phyloP scores from a whole-genome alignment of 1,284 basidiomycete species.

The Cryptococcus maquisensis region DNA sequence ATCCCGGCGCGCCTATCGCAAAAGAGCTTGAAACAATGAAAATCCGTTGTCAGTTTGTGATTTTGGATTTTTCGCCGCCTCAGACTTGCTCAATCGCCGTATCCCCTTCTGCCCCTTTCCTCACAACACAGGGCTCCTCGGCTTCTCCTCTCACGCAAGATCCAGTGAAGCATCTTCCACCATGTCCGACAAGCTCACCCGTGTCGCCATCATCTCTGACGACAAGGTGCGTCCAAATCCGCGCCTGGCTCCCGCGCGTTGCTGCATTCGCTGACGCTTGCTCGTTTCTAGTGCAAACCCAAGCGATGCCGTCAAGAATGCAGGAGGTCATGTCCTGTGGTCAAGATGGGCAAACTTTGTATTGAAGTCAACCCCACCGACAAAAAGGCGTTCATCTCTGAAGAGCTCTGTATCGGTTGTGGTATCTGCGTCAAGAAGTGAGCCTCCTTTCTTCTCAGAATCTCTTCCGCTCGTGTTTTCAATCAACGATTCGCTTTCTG shows the following conservation, averaged over 20 bases:
- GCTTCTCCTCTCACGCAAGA: neutral
- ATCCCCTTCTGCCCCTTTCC: neutral
- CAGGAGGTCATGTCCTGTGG: conserved; percentile 84
- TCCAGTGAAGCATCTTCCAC: neutral
- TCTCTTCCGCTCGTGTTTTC: neutral
- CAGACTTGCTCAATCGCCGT: neutral
- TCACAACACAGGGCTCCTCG: neutral
- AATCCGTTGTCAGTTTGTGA: too few relatives aligned
- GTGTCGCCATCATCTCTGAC: conserved; percentile 89
- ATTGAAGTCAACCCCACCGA: conserved; percentile 91
- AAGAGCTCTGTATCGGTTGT: conserved; percentile 93
- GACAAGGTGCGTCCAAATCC: conserved; percentile 56
- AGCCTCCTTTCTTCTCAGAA: conserved; percentile 35
- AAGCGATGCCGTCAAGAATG: conserved; percentile 58
- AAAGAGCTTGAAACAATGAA: too few relatives aligned
- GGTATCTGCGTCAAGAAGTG: conserved; percentile 99
- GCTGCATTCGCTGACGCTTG: neutral
- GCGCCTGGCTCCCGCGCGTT: neutral
- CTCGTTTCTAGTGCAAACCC: conserved; percentile 67
- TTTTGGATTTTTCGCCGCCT: neutral
- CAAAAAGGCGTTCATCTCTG: conserved; percentile 96
- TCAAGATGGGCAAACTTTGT: conserved; percentile 97
- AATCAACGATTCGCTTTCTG: too few relatives aligned
- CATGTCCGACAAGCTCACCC: conserved; percentile 77
- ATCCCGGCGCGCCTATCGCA: too few relatives aligned